phyloP scores from a whole-genome alignment of 495 filamentous ascomycete species.

The Xylaria scruposa region DNA sequence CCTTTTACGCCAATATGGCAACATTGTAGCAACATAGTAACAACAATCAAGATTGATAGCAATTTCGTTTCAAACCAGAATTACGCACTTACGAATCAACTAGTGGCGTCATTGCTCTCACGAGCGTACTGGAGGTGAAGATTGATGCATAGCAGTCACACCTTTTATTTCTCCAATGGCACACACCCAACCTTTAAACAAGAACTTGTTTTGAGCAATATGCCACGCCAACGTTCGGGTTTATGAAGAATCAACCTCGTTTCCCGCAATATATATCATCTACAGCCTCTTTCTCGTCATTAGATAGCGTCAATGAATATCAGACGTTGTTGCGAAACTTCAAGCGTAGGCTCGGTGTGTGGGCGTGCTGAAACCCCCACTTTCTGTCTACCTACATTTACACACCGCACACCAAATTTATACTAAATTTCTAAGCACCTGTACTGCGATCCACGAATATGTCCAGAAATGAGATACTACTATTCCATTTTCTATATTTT shows the following conservation, averaged over 20 bases:
- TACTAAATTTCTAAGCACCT: no score
- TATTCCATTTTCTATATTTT: no score
- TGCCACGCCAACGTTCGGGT: not conserved
- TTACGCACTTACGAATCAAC: not conserved
- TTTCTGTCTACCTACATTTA: not conserved
- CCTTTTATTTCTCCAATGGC: not conserved
- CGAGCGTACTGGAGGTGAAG: not conserved
- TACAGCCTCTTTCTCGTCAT: not conserved
- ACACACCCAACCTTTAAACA: not conserved
- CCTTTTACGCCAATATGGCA: conserved; percentile 4
- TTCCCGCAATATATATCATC: not conserved
- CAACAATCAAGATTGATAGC: not conserved
- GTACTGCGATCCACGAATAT: not conserved
- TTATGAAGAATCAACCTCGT: not conserved
- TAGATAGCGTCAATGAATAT: not conserved
- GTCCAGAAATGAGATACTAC: no score
- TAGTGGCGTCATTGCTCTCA: not conserved
- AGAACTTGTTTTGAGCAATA: not conserved
- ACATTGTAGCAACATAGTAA: conserved; percentile 8
- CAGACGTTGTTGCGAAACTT: not conserved
- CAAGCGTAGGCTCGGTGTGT: not conserved
- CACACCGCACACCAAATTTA: not conserved
- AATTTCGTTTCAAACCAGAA: conserved; percentile 13
- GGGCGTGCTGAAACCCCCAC: not conserved
- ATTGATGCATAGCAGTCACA: not conserved